Base-by-base conservation (phyloP, 1,284 basidiomycete genomes). In the Cryptococcus sp. region DNA sequence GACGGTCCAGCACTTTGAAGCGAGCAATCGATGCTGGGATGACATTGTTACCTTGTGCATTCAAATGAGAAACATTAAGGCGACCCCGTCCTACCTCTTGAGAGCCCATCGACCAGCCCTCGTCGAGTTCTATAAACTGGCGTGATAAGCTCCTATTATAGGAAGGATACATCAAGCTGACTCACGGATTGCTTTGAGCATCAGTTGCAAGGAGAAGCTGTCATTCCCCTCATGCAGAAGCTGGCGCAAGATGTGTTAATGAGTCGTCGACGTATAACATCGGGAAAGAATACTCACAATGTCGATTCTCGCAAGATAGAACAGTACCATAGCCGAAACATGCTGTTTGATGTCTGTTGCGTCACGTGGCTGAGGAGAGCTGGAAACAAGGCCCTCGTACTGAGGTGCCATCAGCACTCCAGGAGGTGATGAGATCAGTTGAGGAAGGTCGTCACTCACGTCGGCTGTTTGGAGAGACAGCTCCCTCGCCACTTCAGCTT, bases 1-100 rank as follows among this genome's bases (percentile, higher is more conserved):
- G 9, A 50, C 48, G 4, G 48, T 50, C 48, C 48, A 50, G 48
- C 48, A 50, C 39, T 50, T 50, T 9, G 37, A 35, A n/a, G 48
- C 48, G 6, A 50, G 48, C 9, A 50, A 15, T 12, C 24, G 48
- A 20, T 12, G 39, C 48, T 50, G 13, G 28, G 9, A 4, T 38
- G 35, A 44, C 16, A 4, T 15, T 20, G 18, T 47, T 12, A 47
- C 21, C 46, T 11, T 21, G 18, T 16, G 23, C 9, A 24, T 5
- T 21, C 16, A 3, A 23, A 24, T 7, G 15, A 46, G 24, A 2
- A 3, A n/a, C n/a, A n/a, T n/a, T n/a, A 47, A 2, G 46, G 15
- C 3, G 42, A 44, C 5, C 18, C 11, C 18, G 15, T 4, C 20
- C 16, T 24, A 28, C 46, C 24, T 47, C 46, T 28, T 47, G 24